phyloP scores from a whole-genome alignment of 768 basidiomycete genomes.

The Sarcodon sp. region DNA sequence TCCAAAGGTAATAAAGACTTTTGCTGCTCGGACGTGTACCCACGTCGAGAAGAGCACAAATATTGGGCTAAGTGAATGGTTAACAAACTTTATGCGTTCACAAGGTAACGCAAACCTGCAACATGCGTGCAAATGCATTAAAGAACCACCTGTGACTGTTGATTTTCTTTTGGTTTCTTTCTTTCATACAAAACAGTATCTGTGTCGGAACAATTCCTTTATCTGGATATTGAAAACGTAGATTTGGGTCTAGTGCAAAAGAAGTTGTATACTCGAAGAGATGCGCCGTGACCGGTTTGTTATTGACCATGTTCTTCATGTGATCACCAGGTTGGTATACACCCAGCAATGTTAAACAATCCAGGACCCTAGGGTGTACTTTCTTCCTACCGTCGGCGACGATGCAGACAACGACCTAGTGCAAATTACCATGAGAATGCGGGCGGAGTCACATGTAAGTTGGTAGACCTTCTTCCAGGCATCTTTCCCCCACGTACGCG shows the following conservation, averaged over 20 bases:
- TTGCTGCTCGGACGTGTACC: conserved; percentile 84
- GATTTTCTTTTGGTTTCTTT: conserved; percentile 94
- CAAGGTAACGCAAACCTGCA: conserved; percentile 42
- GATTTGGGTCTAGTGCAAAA: conserved; percentile 64
- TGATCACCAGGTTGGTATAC: conserved; percentile 71
- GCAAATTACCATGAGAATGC: background rate
- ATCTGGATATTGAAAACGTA: conserved; percentile 82
- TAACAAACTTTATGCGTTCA: background rate
- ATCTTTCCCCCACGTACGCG: conserved; percentile 91
- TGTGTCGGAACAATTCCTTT: conserved; percentile 94
- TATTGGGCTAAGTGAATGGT: conserved; percentile 50
- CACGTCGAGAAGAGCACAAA: conserved; percentile 88
- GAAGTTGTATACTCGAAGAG: conserved; percentile 83
- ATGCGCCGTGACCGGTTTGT: conserved; percentile 59
- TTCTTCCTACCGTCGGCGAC: conserved; percentile 82
- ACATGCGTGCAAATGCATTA: conserved; percentile 77
- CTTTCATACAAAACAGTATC: conserved; percentile 84
- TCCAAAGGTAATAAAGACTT: conserved; percentile 92
- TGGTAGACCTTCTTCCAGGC: conserved; percentile 82
- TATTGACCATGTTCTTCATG: conserved; percentile 54
- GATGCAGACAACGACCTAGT: conserved; percentile 81
- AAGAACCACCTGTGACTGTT: conserved; percentile 98
- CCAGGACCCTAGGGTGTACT: conserved; percentile 73
- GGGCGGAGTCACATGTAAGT: background rate
- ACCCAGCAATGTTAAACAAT: conserved; percentile 84